phyloP scores from a whole-genome alignment of 2,329 filamentous ascomycete genomes.

The Penicillium brevicompactum region DNA sequence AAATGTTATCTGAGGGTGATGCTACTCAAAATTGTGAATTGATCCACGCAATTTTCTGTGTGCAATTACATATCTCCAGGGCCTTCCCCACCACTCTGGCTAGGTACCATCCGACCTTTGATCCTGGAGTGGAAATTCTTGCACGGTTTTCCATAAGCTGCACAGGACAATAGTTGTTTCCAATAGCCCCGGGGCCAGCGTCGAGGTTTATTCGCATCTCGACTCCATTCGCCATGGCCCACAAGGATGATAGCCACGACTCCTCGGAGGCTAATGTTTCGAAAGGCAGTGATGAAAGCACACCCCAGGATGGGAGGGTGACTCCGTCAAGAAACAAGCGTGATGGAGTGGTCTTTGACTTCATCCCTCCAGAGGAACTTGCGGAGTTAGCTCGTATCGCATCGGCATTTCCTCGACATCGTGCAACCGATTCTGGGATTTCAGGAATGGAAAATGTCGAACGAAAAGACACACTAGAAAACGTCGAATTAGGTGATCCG shows the following conservation, averaged over 20 bases:
- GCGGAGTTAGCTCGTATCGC: constrained; percentile 31
- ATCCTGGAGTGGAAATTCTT: background rate
- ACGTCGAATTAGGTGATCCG: constrained; percentile 49
- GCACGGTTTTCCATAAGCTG: background rate
- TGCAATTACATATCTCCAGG: background rate
- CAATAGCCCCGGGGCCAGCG: background rate
- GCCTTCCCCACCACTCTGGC: background rate
- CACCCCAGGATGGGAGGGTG: constrained; percentile 15
- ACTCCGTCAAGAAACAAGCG: constrained; percentile 14
- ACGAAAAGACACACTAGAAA: constrained; percentile 38
- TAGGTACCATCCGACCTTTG: background rate
- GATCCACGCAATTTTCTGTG: background rate
- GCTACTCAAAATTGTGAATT: background rate
- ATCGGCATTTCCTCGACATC: constrained; percentile 31
- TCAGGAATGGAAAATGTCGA: constrained; percentile 22
- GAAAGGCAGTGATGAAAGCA: constrained; percentile 11
- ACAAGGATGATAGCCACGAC: constrained; percentile 9
- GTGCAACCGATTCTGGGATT: constrained; percentile 16
- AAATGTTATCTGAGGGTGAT: background rate
- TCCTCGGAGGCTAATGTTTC: constrained; percentile 15
- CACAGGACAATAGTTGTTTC: background rate
- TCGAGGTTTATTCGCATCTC: background rate
- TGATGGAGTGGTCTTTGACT: constrained; percentile 27
- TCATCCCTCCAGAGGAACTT: constrained; percentile 28
- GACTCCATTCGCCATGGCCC: constrained; percentile 6